Percentiles rank a stretch among this genome's conserved stretches.
phyloP scores from a whole-genome alignment of 1,139 yeast genomes.

The Yamadazyma mexicana region DNA sequence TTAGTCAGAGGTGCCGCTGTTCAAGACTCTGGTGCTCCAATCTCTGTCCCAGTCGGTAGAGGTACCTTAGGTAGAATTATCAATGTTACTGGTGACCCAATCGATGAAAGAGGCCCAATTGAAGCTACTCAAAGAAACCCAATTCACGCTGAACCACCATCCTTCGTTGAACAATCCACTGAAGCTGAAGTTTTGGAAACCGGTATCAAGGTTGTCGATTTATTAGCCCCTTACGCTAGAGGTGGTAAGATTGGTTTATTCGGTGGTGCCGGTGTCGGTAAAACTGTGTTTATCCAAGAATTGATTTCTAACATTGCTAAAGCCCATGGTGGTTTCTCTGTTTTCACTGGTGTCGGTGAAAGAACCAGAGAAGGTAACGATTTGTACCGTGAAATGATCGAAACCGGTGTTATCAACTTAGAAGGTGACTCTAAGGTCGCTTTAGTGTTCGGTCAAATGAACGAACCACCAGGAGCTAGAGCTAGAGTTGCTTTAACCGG shows the following conservation, averaged over 20 bases:
- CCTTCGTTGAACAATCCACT: constrained; percentile 95
- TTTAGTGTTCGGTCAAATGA: constrained; percentile 99
- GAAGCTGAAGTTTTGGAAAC: constrained; percentile 98
- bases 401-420: constrained; percentile 98
- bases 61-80: constrained; percentile 98
- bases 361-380: constrained; percentile 99
- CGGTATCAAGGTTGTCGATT: constrained; percentile 99
- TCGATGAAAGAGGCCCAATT: constrained; percentile 99
- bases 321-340: constrained; percentile 99
- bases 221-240: constrained; percentile 99
- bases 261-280: constrained; percentile 99
- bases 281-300: constrained; percentile 99
- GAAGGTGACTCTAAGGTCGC: constrained; percentile 99
- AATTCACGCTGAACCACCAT: constrained; percentile 97
- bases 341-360: constrained; percentile 99
- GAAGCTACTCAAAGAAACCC: constrained; percentile 91
- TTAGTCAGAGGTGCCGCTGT: constrained; percentile 96
- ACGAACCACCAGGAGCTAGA: constrained; percentile 99
- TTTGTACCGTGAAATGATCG: constrained; percentile 99
- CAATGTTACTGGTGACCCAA: constrained; percentile 99
- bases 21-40: constrained; percentile 95
- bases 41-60: constrained; percentile 98
- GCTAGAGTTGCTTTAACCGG: constrained; percentile 99
- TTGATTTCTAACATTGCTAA: constrained; percentile 99
- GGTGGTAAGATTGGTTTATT: constrained; percentile 99